Conservation (phyloP, 1,284 basidiomycete species). For the Cutaneotrichosporon mucoides region DNA sequence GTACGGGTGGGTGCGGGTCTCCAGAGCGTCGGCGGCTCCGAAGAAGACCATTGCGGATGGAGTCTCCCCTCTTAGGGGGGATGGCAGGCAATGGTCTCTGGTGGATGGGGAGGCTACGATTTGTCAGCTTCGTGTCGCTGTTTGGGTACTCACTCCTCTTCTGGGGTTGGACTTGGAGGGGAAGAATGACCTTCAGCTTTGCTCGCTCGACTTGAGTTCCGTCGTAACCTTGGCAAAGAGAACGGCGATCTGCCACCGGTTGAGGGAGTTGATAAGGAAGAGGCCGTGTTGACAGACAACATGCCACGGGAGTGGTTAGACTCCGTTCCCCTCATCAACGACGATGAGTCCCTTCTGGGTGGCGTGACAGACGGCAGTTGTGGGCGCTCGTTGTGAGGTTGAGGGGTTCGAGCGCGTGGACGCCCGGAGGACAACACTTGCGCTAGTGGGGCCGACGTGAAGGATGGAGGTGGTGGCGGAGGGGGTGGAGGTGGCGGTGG, state of each 20-base stretch:
- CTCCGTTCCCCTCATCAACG: neutral
- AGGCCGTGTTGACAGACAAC: neutral
- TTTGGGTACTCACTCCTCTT: neutral
- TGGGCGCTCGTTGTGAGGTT: neutral
- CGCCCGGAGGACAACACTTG: neutral
- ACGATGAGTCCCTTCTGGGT: neutral
- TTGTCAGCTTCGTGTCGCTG: neutral
- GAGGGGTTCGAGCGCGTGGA: neutral
- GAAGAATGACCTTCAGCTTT: neutral
- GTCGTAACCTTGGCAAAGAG: neutral
- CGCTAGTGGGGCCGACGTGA: neutral
- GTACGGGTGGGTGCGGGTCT: neutral
- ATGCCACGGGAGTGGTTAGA: neutral
- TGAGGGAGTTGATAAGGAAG: neutral
- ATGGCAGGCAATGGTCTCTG: constrained; percentile 15
- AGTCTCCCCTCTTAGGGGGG: neutral
- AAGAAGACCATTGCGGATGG: constrained; percentile 1
- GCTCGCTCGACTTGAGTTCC: neutral
- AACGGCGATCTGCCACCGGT: neutral
- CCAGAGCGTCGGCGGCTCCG: neutral
- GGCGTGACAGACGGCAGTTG: neutral
- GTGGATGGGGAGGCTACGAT: constrained; percentile 6
- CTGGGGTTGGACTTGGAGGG: neutral
- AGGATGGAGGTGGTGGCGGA: neutral
- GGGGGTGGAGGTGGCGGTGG: neutral